Conservation (phyloP, 2,329 filamentous ascomycete genomes). For the Epichloe coenophiala region DNA sequence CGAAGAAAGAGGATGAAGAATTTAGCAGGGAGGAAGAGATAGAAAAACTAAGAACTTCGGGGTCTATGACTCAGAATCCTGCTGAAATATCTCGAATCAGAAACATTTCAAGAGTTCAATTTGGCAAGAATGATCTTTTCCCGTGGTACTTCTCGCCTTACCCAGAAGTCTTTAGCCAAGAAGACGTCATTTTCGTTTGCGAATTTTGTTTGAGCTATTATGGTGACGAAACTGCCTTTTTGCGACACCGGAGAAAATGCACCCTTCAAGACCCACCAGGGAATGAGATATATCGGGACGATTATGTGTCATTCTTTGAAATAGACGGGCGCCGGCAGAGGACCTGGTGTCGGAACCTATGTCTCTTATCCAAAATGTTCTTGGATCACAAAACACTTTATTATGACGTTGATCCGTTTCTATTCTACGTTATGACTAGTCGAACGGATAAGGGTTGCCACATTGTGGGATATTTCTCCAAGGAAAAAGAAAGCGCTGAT, state of each 20-base stretch:
- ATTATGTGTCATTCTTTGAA: slow-evolving; percentile 89
- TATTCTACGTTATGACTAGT: slow-evolving; percentile 96
- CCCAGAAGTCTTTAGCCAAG: slow-evolving; percentile 74
- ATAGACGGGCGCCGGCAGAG: slow-evolving; percentile 89
- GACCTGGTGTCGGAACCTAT: slow-evolving; percentile 94
- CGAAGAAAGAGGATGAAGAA: slow-evolving; percentile 34
- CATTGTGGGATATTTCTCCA: slow-evolving; percentile 98
- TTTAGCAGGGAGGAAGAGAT: slow-evolving; percentile 85
- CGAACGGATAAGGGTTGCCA: slow-evolving; percentile 83
- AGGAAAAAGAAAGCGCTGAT: slow-evolving; percentile 89
- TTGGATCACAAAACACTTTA: slow-evolving; percentile 96
- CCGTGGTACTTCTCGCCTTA: slow-evolving; percentile 99
- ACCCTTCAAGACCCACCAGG: slow-evolving; percentile 83
- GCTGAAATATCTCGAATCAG: slow-evolving; percentile 92
- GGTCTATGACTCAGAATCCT: slow-evolving; percentile 98
- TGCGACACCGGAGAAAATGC: slow-evolving; percentile 79
- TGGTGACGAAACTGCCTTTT: slow-evolving; percentile 74
- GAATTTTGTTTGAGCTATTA: slow-evolving; percentile 95
- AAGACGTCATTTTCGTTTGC: slow-evolving; percentile 89
- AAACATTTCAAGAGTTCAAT: slow-evolving; percentile 88
- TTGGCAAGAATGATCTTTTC: slow-evolving; percentile 82
- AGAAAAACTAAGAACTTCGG: slow-evolving; percentile 84
- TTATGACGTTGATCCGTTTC: slow-evolving; percentile 97
- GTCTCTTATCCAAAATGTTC: slow-evolving; percentile 89
- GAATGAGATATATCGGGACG: slow-evolving; percentile 96